Percentiles rank a stretch among this genome's conserved stretches.
Evolutionary conservation across 2,329 filamentous ascomycete genomes (phyloP).

Genomic region (Claviceps cyperi): DNA sequence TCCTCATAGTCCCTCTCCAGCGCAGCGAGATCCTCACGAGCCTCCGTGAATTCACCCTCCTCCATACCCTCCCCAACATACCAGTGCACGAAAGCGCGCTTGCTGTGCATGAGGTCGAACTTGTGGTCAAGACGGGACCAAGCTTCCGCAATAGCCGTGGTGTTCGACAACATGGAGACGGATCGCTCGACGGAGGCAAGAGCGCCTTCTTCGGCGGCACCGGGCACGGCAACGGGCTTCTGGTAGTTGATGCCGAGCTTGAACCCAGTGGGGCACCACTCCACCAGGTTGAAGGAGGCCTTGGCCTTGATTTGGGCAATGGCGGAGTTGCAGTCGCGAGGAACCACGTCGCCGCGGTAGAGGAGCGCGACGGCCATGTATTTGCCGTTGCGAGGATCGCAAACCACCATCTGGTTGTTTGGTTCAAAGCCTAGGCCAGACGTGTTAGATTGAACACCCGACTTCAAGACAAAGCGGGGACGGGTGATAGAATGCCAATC

Average conservation of each 20-base stretch:
- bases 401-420: slow-evolving; percentile 68
- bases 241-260: slow-evolving; percentile 66
- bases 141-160: slow-evolving; percentile 58
- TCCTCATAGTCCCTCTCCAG: slow-evolving; percentile 81
- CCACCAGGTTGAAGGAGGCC: slow-evolving; percentile 57
- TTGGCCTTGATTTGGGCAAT: slow-evolving; percentile 56
- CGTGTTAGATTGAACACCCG: slow-evolving; percentile 9
- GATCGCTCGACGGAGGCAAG: slow-evolving; percentile 47
- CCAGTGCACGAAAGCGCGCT: slow-evolving; percentile 65
- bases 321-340: slow-evolving; percentile 53
- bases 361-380: slow-evolving; percentile 63
- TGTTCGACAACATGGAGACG: slow-evolving; percentile 62
- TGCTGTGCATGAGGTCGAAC: slow-evolving; percentile 68
- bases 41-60: slow-evolving; percentile 80
- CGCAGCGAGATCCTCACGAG: slow-evolving; percentile 71
- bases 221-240: slow-evolving; percentile 46
- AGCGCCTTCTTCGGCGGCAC: slow-evolving; percentile 38
- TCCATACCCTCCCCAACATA: slow-evolving; percentile 86
- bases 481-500: not conserved
- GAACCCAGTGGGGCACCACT: slow-evolving; percentile 65
- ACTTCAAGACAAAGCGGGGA: not conserved
- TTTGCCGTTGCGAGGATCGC: slow-evolving; percentile 59
- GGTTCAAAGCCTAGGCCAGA: slow-evolving; percentile 50
- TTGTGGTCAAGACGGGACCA: slow-evolving; percentile 61
- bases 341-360: slow-evolving; percentile 58